Conservation (phyloP, 345 rosid species). For the Gossypium ekmanianum region DNA sequence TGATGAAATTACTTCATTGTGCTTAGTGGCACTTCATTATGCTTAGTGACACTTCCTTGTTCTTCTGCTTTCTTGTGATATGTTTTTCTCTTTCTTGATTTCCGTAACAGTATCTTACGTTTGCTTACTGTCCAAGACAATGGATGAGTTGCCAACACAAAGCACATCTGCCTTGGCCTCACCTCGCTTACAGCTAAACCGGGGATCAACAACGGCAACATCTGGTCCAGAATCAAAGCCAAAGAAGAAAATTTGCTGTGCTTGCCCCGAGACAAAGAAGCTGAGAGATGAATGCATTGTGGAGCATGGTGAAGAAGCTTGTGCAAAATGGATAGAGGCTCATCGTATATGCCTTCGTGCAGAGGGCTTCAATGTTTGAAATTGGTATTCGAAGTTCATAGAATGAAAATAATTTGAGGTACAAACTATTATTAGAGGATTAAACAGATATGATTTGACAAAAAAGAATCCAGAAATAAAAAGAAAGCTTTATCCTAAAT, state of each 20-base stretch:
- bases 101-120: background rate
- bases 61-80: background rate
- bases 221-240: constrained; percentile 53
- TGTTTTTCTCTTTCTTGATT: background rate
- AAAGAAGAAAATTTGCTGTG: constrained; percentile 88
- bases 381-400: constrained; percentile 21
- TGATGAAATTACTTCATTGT: background rate
- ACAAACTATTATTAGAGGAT: constrained; percentile 17
- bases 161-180: constrained; percentile 40
- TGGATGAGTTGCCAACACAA: constrained; percentile 52
- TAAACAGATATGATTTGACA: background rate
- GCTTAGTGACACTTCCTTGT: background rate
- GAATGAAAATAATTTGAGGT: constrained; percentile 22
- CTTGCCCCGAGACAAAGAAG: constrained; percentile 85
- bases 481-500: constrained; percentile 9
- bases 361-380: constrained; percentile 82
- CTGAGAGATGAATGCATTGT: constrained; percentile 92
- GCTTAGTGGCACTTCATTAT: background rate
- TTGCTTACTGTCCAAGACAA: constrained; percentile 16
- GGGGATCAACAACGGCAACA: constrained; percentile 25
- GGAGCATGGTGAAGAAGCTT: constrained; percentile 77
- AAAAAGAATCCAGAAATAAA: constrained; percentile 22
- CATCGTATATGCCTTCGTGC: constrained; percentile 85
- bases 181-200: constrained; percentile 37
- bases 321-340: constrained; percentile 92